A percentile compares a stretch with the other conserved stretches of the same genome.
phyloP scores from a whole-genome alignment of 768 basidiomycete species.

The Tricholoma sp. region DNA sequence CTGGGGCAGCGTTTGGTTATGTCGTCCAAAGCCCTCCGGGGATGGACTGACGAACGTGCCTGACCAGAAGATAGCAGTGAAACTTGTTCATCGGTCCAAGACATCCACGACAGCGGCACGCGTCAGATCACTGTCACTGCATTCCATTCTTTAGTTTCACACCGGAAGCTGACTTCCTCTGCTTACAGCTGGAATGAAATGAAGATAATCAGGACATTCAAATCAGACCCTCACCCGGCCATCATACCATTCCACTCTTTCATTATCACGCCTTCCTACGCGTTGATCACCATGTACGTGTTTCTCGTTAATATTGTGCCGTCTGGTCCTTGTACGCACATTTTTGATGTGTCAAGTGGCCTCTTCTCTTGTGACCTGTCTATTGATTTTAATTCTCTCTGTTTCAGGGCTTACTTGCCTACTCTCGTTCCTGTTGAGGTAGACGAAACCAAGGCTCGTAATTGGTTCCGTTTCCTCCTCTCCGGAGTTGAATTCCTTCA shows the following conservation, averaged over 20 bases:
- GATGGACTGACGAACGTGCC: constrained; percentile 32
- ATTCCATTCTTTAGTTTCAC: neutral
- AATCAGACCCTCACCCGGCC: constrained; percentile 82
- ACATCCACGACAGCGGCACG: constrained; percentile 84
- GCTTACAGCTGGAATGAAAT: constrained; percentile 87
- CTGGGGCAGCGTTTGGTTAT: constrained; percentile 91
- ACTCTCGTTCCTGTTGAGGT: constrained; percentile 86
- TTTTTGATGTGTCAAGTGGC: constrained; percentile 13
- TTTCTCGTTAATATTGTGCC: neutral
- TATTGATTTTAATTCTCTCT: constrained; percentile 11
- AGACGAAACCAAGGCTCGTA: constrained; percentile 65
- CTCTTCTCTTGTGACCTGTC: neutral
- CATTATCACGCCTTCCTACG: constrained; percentile 87
- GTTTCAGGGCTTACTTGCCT: constrained; percentile 77
- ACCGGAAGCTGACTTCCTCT: constrained; percentile 4
- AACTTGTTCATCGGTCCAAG: constrained; percentile 87
- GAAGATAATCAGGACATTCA: constrained; percentile 88
- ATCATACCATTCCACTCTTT: constrained; percentile 93
- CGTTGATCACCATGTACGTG: constrained; percentile 86
- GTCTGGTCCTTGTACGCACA: neutral
- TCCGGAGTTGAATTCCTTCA: constrained; percentile 85
- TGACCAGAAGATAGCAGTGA: constrained; percentile 74
- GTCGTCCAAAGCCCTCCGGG: constrained; percentile 48
- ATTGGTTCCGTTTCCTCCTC: constrained; percentile 79
- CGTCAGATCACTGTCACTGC: constrained; percentile 75